Base-by-base conservation (phyloP, 805 yeast genomes). In the Naumovozyma baii region DNA sequence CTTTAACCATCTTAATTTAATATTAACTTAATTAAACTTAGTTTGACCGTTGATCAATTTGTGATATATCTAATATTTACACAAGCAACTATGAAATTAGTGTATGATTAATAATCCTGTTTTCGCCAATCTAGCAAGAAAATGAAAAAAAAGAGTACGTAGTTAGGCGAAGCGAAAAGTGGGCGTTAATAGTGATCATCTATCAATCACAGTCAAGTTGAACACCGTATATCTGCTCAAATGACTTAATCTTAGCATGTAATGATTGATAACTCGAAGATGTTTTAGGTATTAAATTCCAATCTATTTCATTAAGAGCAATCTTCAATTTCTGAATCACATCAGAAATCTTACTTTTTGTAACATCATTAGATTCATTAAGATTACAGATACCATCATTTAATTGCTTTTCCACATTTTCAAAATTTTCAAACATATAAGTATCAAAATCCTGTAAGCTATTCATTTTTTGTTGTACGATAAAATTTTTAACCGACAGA, bases 1-100 rank as follows among this genome's bases (percentile, higher is more conserved):
- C 66, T 1, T 54, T 52, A 10, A 66, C 69, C 55, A 59, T 54
- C 3, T 22, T 34, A n/a, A n/a, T n/a, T n/a, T n/a, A n/a, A n/a
- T n/a, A n/a, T n/a, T n/a, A n/a, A n/a, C n/a, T n/a, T n/a, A n/a
- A n/a, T n/a, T n/a, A n/a, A n/a, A n/a, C n/a, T n/a, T n/a, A n/a
- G n/a, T n/a, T n/a, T n/a, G n/a, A n/a, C n/a, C n/a, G n/a, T n/a
- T n/a, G n/a, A n/a, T n/a, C n/a, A n/a, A n/a, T n/a, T n/a, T n/a
- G n/a, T n/a, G n/a, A n/a, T n/a, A n/a, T n/a, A n/a, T n/a, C n/a
- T n/a, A n/a, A n/a, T n/a, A n/a, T n/a, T n/a, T n/a, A n/a, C n/a
- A n/a, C n/a, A n/a, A n/a, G n/a, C n/a, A n/a, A n/a, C n/a, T n/a
- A n/a, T n/a, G n/a, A n/a, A n/a, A n/a, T n/a, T n/a, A n/a, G n/a